Evolutionary conservation across 129 eudicot species (phyloP), one percentile per base, ranked within the genome.

Genomic region (Flaveria bidentis): DNA sequence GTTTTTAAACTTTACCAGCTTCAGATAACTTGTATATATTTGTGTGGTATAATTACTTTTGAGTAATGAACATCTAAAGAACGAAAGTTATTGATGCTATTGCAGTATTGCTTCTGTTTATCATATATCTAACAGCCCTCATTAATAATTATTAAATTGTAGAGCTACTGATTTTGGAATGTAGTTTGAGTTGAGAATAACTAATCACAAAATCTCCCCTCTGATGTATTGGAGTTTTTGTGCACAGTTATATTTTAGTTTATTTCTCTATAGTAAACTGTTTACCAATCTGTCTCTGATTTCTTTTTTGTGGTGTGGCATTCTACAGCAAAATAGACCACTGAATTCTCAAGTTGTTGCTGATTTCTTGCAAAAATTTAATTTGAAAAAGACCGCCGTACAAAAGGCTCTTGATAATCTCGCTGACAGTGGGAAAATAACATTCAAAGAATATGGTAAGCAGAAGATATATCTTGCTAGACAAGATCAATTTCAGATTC

Each of bases 361-460:
- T 23, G 99, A 94, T 82, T 85, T 87, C 67, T 67, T 94, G 83
- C 99, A 94, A 89, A 94, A 94, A 81, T 91, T 84, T 81, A 91
- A 91, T 85, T 87, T 94, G 20, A 94, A 94, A 84, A 94, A 94
- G 87, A 77, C 97, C 56, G 96, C 90, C 9, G 52, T 94, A 58
- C 99, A 94, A 73, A 94, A 94, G 83, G 94, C 99, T 55, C 84
- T 94, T 47, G 99, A 94, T 57, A 84, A 77, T 79, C 97, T 94
- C 41, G 90, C 96, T 68, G 99, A 94, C 36, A 71, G 90, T 78
- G 96, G 97, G 14, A 75, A 82, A 42, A 83, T 94, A 74, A 84
- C 97, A n/a, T 94, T 94, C 68, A 94, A 91, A 80, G 99, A 94
- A 82, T 94, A 94, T 87, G 99, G 99, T 16, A 94, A 94, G 84